Conservation (phyloP, 345 rosid genomes). For the Eucalyptus regnans region DNA sequence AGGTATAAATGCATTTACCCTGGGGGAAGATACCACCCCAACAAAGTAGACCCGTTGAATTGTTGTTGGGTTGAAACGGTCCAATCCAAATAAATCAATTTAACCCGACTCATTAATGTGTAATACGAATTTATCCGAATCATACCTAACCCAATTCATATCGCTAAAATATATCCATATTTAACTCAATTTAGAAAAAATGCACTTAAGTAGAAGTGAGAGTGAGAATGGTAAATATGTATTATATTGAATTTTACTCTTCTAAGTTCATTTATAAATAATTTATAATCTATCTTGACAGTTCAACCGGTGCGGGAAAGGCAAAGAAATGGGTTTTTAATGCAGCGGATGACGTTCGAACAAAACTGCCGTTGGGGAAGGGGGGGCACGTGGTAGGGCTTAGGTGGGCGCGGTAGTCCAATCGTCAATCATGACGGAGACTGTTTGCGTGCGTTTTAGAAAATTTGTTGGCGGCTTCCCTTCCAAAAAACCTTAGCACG, state of each 20-base stretch:
- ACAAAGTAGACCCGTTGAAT: neutral
- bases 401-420: neutral
- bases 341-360: neutral
- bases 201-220: fast-evolving
- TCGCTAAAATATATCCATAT: neutral
- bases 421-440: neutral
- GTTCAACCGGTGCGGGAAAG: neutral
- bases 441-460: neutral
- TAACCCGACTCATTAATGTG: neutral
- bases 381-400: neutral
- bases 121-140: too few relatives aligned
- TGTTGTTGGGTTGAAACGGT: neutral
- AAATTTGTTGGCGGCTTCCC: neutral
- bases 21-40: neutral
- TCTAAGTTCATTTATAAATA: too few relatives aligned
- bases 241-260: too few relatives aligned
- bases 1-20: neutral
- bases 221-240: too few relatives aligned
- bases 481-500: neutral
- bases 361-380: neutral
- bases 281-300: neutral
- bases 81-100: neutral
- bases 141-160: too few relatives aligned
- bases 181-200: too few relatives aligned
- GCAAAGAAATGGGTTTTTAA: neutral